A percentile compares a stretch with the other conserved stretches of the same genome.
phyloP scores from a whole-genome alignment of 352 stramenopile species.

The Globisporangium alternatum region DNA sequence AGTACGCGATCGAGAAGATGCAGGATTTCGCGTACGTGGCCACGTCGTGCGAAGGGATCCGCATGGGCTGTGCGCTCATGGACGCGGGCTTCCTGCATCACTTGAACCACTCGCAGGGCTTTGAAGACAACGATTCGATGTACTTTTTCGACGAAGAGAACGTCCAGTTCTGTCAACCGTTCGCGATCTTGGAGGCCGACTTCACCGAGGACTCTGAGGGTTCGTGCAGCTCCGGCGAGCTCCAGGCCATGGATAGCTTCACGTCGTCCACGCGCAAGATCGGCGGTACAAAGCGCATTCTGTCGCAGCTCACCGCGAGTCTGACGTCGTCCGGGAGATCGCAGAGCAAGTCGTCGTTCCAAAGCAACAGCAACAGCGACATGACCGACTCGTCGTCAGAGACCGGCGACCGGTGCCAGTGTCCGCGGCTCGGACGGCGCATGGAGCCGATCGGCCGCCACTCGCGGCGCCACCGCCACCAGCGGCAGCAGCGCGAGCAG shows the following conservation, averaged over 20 bases:
- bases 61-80: constrained; percentile 56
- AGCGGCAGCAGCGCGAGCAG: constrained; percentile 1
- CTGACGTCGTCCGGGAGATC: constrained; percentile 7
- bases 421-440: constrained; percentile 15
- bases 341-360: constrained; percentile 7
- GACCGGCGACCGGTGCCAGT: constrained; percentile 9
- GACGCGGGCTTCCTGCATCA: constrained; percentile 62
- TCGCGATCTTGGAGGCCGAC: constrained; percentile 36
- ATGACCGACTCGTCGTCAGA: constrained; percentile 1
- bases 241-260: constrained; percentile 7
- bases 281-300: constrained; percentile 2
- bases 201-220: constrained; percentile 12
- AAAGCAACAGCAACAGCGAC: constrained; percentile 14
- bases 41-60: constrained; percentile 29
- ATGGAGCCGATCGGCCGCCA: constrained; percentile 10
- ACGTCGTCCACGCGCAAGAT: constrained; percentile 1
- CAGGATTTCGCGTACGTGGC: constrained; percentile 29
- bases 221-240: constrained; percentile 8
- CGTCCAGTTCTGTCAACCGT: constrained; percentile 37
- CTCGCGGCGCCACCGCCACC: constrained; percentile 2
- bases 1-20: constrained; percentile 33
- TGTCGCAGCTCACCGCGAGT: constrained; percentile 14
- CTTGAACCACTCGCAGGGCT: constrained; percentile 31
- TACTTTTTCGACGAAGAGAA: constrained; percentile 51
- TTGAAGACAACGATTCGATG: constrained; percentile 27